Evolutionary conservation across 2,329 filamentous ascomycete species (phyloP).

Genomic region (Drechslerella coelobrocha): DNA sequence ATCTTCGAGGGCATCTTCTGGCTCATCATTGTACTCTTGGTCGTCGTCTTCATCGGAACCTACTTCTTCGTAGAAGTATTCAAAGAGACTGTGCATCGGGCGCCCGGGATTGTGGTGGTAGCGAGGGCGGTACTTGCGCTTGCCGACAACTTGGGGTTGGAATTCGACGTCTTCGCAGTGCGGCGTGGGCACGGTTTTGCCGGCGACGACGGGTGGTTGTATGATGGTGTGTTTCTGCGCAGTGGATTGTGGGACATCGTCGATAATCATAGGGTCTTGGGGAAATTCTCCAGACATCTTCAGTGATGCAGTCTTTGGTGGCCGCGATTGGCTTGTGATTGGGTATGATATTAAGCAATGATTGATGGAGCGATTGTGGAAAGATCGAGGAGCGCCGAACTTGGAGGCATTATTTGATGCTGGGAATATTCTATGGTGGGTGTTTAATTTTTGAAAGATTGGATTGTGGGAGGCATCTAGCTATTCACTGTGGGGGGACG

Average conservation of each 20-base stretch:
- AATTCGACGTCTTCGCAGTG: background rate
- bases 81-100: background rate
- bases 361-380: background rate
- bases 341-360: too few relatives aligned
- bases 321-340: too few relatives aligned
- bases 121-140: conserved; percentile 1
- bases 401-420: too few relatives aligned
- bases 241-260: too few relatives aligned
- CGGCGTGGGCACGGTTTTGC: background rate
- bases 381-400: too few relatives aligned
- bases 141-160: background rate
- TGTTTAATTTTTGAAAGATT: too few relatives aligned
- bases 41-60: background rate
- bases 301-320: background rate
- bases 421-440: too few relatives aligned
- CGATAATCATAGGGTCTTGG: too few relatives aligned
- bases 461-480: too few relatives aligned
- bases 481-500: too few relatives aligned
- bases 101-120: conserved; percentile 13
- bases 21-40: background rate
- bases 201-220: too few relatives aligned
- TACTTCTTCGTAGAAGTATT: conserved; percentile 9
- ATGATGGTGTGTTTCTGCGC: too few relatives aligned
- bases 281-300: background rate
- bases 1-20: background rate